Percentiles rank a stretch among this genome's conserved stretches.
phyloP scores from a whole-genome alignment of 257 asterid species.

The Solanum microdontum region DNA sequence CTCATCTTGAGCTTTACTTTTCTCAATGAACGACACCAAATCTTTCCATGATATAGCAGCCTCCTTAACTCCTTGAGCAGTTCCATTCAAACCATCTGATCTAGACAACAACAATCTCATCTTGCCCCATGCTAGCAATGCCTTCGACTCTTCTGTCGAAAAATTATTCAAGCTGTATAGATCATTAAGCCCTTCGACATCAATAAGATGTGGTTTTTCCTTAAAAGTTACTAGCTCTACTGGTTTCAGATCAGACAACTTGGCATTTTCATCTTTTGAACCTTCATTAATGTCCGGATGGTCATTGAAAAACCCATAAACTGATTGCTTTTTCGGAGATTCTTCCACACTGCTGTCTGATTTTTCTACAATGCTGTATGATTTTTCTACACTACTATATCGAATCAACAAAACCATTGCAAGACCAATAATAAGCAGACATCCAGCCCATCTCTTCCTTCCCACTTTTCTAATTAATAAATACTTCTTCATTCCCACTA shows the following conservation, averaged over 20 bases:
- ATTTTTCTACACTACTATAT: slow-evolving; percentile 34
- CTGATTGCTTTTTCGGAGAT: slow-evolving; percentile 47
- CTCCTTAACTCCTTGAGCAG: slow-evolving; percentile 73
- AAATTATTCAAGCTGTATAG: slow-evolving; percentile 41
- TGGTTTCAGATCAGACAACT: slow-evolving; percentile 10
- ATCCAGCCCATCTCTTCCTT: slow-evolving; percentile 82
- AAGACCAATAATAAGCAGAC: slow-evolving; percentile 41
- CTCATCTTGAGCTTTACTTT: slow-evolving; percentile 18
- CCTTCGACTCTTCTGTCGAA: slow-evolving; percentile 25
- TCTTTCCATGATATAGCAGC: slow-evolving; percentile 52
- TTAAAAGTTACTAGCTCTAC: slow-evolving; percentile 11
- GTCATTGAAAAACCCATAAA: slow-evolving; percentile 53
- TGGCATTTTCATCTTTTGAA: slow-evolving; percentile 6
- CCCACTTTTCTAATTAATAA: neutral
- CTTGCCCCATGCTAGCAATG: slow-evolving; percentile 48
- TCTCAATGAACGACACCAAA: slow-evolving; percentile 19
- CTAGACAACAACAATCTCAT: slow-evolving; percentile 61
- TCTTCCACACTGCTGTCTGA: slow-evolving; percentile 33
- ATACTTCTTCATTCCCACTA: neutral
- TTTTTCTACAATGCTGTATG: slow-evolving; percentile 35
- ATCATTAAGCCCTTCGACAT: slow-evolving; percentile 39
- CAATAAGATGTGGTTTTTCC: slow-evolving; percentile 31
- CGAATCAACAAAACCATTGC: slow-evolving; percentile 44
- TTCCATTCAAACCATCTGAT: slow-evolving; percentile 82
- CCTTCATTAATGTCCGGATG: slow-evolving; percentile 22